Conservation (phyloP, 768 basidiomycete genomes). For the Amanita brunnescens region DNA sequence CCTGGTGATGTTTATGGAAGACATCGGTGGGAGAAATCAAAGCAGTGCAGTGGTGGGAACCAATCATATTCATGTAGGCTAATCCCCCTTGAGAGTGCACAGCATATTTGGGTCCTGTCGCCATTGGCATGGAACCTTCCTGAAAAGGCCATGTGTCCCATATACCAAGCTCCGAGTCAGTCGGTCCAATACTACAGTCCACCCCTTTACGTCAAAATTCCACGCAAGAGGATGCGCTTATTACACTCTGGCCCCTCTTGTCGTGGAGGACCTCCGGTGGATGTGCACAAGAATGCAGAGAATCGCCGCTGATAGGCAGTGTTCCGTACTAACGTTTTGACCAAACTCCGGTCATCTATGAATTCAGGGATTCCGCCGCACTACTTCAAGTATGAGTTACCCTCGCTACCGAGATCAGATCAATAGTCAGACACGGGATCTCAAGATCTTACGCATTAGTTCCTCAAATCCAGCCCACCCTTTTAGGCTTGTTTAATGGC, state of each 20-base stretch:
- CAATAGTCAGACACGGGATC: conserved; percentile 2
- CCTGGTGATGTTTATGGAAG: not conserved
- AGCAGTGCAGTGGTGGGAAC: not conserved
- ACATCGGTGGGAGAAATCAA: not conserved
- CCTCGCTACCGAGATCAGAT: conserved; percentile 6
- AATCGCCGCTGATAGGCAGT: not conserved
- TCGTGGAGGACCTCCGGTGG: not conserved
- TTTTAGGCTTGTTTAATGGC: conserved; percentile 1
- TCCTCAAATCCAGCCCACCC: conserved; percentile 2
- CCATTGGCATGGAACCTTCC: not conserved
- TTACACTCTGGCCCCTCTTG: not conserved
- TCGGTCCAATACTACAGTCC: not conserved
- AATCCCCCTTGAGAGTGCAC: conserved; percentile 6
- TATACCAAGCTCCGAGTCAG: not conserved
- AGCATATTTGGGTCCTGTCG: not conserved
- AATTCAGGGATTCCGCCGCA: not conserved
- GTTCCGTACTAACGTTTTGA: not conserved
- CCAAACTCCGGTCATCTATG: not conserved
- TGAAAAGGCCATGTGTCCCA: not conserved
- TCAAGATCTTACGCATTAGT: conserved; percentile 5
- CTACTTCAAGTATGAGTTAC: not conserved
- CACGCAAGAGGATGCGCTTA: not conserved
- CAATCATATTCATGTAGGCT: not conserved
- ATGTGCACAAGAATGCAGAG: not conserved
- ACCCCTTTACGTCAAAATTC: conserved; percentile 1